Base-by-base conservation (phyloP, 805 yeast genomes). In the Candida lessepsii region DNA sequence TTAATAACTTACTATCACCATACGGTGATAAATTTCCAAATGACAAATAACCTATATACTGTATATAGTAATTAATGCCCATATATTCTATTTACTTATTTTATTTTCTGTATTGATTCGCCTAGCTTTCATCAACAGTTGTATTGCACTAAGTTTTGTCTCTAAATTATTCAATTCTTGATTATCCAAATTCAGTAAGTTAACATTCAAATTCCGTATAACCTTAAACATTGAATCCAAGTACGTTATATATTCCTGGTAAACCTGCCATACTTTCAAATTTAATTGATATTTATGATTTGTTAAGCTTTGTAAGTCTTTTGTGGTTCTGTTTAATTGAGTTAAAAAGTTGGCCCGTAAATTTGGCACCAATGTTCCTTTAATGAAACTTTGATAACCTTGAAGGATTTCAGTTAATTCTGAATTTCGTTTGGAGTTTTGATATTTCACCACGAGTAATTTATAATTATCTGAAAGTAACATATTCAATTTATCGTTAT, bases 1-100 rank as follows among this genome's bases (percentile, higher is more conserved):
- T 63, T 20, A 52, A 58, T 37, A 57, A 56, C 45, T 49, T 63
- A 34, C 45, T 63, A 35, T 59, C 65, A 4, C 65, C 64, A 8
- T 45, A 48, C 28, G 43, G 45, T 17, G 52, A 47, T 16, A 44
- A 40, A 24, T 46, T 46, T 35, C 41, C 42, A 15, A 21, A 17
- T 4, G 8, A 35, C 29, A n/a, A 23, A 4, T 26, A 38, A 27
- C 29, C 20, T 20, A 19, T 23, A 23, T 23, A 26, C 29, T 35
- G 31, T 26, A 35, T 35, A 35, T 23, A 24, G 29, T 25, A 17
- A 29, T 29, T 19, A 23, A 32, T 17, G 24, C n/a, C 18, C 23
- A 5, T 9, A 6, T 15, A n/a, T 10, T 37, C 29, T 21, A 14
- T 9, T 7, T 21, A 13, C 4, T 27, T 6, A 4, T 14, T 27